These are phyloP conservation scores for Rhododendron griersonianum DNA, from an alignment of 148 eudicot species.

Conservation along the genomic window DNA sequence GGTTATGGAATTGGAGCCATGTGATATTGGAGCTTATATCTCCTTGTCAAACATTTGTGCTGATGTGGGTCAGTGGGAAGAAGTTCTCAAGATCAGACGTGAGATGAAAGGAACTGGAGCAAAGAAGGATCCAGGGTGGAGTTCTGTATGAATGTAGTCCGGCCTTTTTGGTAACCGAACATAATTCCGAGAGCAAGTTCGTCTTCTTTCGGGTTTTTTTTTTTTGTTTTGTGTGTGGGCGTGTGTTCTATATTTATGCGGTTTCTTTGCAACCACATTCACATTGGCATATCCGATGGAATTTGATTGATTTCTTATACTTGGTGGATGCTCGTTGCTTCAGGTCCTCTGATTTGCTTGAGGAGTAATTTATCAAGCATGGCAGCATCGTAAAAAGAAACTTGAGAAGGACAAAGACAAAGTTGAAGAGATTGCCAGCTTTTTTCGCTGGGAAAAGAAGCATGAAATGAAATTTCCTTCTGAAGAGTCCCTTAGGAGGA, in stretches of 20 bases:
- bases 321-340: background rate
- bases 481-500: background rate
- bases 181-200: background rate
- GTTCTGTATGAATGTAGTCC: constrained; percentile 37
- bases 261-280: background rate
- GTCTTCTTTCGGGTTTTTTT: background rate
- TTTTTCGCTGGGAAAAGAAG: background rate
- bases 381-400: background rate
- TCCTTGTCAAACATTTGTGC: constrained; percentile 73
- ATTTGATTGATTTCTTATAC: background rate
- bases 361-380: background rate
- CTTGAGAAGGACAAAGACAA: background rate
- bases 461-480: background rate
- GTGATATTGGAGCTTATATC: constrained; percentile 51
- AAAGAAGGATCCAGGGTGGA: constrained; percentile 80
- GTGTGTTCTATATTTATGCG: background rate
- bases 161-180: background rate
- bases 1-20: constrained; percentile 58
- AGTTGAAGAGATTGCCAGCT: background rate
- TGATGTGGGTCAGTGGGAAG: constrained; percentile 77
- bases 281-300: background rate
- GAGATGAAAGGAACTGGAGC: constrained; percentile 49
- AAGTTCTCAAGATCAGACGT: constrained; percentile 50
- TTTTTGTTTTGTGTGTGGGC: background rate
- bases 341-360: background rate